phyloP scores from a whole-genome alignment of 1,284 basidiomycete species.

The Gymnopus androsaceus region DNA sequence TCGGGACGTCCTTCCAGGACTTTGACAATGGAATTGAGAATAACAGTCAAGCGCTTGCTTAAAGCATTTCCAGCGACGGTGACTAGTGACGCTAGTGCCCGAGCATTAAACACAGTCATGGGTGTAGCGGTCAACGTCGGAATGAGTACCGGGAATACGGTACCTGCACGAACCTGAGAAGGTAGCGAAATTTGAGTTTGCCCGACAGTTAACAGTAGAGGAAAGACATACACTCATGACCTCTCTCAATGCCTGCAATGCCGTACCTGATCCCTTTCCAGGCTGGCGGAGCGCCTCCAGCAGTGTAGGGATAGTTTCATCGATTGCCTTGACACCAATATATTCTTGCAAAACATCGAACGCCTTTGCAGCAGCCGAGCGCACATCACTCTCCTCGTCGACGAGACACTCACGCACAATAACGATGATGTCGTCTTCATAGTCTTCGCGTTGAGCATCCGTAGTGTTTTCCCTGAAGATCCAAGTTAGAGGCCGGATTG shows the following conservation, averaged over 20 bases:
- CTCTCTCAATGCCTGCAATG: slow-evolving; percentile 89
- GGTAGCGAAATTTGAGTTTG: background rate
- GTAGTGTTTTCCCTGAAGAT: slow-evolving; percentile 75
- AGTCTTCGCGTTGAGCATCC: slow-evolving; percentile 84
- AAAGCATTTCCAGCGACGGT: slow-evolving; percentile 91
- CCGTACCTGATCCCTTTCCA: slow-evolving; percentile 91
- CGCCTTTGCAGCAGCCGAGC: slow-evolving; percentile 88
- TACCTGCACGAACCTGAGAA: slow-evolving; percentile 79
- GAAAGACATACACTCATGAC: slow-evolving; percentile 77
- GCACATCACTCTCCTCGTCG: slow-evolving; percentile 86
- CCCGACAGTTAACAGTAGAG: background rate
- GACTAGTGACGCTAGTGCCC: slow-evolving; percentile 87
- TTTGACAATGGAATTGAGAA: slow-evolving; percentile 77
- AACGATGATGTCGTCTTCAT: slow-evolving; percentile 89
- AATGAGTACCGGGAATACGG: slow-evolving; percentile 97
- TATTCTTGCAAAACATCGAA: slow-evolving; percentile 94
- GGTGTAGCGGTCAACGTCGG: slow-evolving; percentile 90
- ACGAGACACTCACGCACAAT: slow-evolving; percentile 87
- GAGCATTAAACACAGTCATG: slow-evolving; percentile 95
- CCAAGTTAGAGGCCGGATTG: slow-evolving; percentile 8
- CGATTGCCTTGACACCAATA: slow-evolving; percentile 89
- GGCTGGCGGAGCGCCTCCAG: slow-evolving; percentile 91
- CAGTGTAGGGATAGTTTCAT: slow-evolving; percentile 95
- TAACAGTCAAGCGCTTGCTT: slow-evolving; percentile 78
- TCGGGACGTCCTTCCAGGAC: slow-evolving; percentile 57